These are phyloP conservation scores for Septoria linicola DNA, from an alignment of 2,329 filamentous ascomycete genomes.

Conservation along the genomic window DNA sequence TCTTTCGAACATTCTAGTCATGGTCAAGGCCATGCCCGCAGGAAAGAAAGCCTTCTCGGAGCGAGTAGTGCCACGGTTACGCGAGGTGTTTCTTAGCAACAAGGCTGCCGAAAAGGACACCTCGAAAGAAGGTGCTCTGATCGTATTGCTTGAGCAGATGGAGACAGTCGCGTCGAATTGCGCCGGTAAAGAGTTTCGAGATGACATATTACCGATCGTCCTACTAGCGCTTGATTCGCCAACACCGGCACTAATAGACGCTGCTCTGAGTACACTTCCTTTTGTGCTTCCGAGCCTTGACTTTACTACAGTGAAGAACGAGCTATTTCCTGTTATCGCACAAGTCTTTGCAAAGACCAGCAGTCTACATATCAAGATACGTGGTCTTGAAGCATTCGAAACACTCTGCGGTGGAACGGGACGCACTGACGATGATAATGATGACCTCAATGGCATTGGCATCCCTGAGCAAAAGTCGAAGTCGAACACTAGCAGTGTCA, in stretches of 20 bases:
- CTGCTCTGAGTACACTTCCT: slow-evolving; percentile 74
- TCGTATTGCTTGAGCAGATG: slow-evolving; percentile 86
- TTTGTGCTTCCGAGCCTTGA: slow-evolving; percentile 84
- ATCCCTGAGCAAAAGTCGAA: slow-evolving; percentile 47
- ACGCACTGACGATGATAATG: slow-evolving; percentile 48
- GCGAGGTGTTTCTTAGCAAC: slow-evolving; percentile 73
- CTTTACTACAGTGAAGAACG: slow-evolving; percentile 95
- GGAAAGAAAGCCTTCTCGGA: slow-evolving; percentile 79
- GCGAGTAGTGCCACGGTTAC: slow-evolving; percentile 78
- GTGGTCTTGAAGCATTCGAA: slow-evolving; percentile 84
- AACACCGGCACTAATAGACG: slow-evolving; percentile 85
- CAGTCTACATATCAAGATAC: slow-evolving; percentile 90
- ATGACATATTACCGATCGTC: slow-evolving; percentile 87
- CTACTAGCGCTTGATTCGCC: slow-evolving; percentile 80
- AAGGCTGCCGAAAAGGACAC: slow-evolving; percentile 70
- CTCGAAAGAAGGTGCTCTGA: slow-evolving; percentile 81
- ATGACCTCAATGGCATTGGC: slow-evolving; percentile 72
- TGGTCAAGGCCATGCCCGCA: slow-evolving; percentile 73
- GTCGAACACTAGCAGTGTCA: slow-evolving; percentile 53
- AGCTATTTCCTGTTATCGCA: slow-evolving; percentile 90
- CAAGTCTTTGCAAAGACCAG: slow-evolving; percentile 88
- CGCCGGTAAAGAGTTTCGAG: slow-evolving; percentile 89
- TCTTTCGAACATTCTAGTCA: slow-evolving; percentile 88
- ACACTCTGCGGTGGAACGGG: slow-evolving; percentile 78
- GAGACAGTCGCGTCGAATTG: slow-evolving; percentile 74